Conservation (phyloP, 2,329 filamentous ascomycete species). For the Colletotrichum tabaci region DNA sequence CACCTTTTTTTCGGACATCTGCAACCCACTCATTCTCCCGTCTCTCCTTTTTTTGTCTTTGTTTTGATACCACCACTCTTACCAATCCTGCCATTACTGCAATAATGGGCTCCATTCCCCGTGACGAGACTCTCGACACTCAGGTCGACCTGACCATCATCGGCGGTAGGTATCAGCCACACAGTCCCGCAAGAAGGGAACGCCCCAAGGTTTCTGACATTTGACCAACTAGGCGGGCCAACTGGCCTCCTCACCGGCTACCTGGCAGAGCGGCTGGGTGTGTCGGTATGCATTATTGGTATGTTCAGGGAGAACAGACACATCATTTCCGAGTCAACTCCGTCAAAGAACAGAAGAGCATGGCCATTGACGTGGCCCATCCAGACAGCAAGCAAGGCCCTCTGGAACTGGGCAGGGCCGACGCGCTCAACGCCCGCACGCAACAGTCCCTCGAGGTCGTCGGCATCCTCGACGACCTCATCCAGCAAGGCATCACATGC, state of each 20-base stretch:
- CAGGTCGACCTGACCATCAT: conserved; percentile 55
- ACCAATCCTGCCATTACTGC: neutral
- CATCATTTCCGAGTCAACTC: neutral
- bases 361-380: neutral
- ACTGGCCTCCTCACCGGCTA: conserved; percentile 62
- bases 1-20: neutral
- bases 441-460: conserved; percentile 64
- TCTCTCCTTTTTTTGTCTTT: neutral
- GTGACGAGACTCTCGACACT: conserved; percentile 34
- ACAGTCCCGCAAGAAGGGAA: no score
- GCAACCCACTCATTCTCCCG: neutral
- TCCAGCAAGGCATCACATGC: conserved; percentile 61
- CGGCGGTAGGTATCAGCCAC: conserved; percentile 49
- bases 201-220: neutral
- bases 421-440: conserved; percentile 64
- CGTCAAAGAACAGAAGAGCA: neutral
- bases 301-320: conserved; percentile 19
- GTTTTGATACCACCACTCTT: neutral
- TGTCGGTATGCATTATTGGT: conserved; percentile 59
- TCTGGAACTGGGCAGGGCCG: conserved; percentile 60
- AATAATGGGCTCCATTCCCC: conserved; percentile 40
- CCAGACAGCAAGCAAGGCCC: conserved; percentile 57
- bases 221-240: conserved; percentile 55
- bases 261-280: conserved; percentile 58
- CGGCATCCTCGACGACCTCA: conserved; percentile 58